Evolutionary conservation across 1,139 yeast genomes (phyloP).

Genomic region (Diutina scorzettiae): DNA sequence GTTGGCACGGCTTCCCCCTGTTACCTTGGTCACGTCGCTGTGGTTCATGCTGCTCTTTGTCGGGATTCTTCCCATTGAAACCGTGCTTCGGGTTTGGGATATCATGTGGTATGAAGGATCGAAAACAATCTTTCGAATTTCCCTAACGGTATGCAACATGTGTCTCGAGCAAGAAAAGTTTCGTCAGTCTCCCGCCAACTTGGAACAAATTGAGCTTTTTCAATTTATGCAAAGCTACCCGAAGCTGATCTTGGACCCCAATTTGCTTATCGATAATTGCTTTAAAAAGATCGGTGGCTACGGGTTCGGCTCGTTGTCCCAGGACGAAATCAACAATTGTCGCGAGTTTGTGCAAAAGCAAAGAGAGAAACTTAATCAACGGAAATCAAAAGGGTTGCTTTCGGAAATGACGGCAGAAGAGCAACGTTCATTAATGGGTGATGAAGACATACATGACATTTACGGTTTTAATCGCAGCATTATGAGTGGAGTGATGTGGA

Average conservation of each 20-base stretch:
- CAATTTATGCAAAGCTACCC: constrained; percentile 82
- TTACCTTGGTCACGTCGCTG: constrained; percentile 85
- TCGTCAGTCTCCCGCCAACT: constrained; percentile 15
- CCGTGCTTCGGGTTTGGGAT: constrained; percentile 87
- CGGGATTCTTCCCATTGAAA: constrained; percentile 78
- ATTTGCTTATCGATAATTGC: constrained; percentile 56
- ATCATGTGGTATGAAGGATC: constrained; percentile 88
- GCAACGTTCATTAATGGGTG: constrained; percentile 8
- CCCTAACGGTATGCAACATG: constrained; percentile 70
- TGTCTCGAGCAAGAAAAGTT: constrained; percentile 52
- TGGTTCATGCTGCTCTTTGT: constrained; percentile 97
- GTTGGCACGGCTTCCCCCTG: constrained; percentile 70
- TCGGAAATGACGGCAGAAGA: background rate
- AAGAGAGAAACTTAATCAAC: constrained; percentile 19
- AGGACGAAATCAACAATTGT: constrained; percentile 69
- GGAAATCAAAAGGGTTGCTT: constrained; percentile 9
- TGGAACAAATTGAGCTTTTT: constrained; percentile 76
- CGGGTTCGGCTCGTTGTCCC: constrained; percentile 61
- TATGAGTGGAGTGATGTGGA: constrained; percentile 48
- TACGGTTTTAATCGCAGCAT: constrained; percentile 40
- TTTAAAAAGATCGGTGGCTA: constrained; percentile 62
- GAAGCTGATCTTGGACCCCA: constrained; percentile 58
- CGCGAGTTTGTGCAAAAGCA: constrained; percentile 64
- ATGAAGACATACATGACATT: constrained; percentile 30
- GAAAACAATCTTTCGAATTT: constrained; percentile 71